Evolutionary conservation across 495 filamentous ascomycete species (phyloP).

Genomic region (Neurospora sp.): DNA sequence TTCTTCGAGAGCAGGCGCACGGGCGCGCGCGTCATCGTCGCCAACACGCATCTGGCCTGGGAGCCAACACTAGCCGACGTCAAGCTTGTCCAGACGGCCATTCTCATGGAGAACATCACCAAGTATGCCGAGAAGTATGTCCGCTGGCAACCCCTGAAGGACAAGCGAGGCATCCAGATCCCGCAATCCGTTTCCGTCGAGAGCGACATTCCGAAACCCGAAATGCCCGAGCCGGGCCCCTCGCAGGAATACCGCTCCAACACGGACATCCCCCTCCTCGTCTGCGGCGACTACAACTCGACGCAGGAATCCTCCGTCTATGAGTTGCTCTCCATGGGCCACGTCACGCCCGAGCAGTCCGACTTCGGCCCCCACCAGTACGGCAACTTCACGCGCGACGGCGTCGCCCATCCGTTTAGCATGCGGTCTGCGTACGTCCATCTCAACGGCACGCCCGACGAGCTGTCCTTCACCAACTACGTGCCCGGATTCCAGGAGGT

Average conservation of each 20-base stretch:
- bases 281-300: slow-evolving; percentile 96
- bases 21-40: slow-evolving; percentile 79
- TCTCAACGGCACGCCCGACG: slow-evolving; percentile 54
- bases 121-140: slow-evolving; percentile 76
- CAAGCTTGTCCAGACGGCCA: slow-evolving; percentile 88
- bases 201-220: slow-evolving; percentile 16
- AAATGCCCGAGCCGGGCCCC: slow-evolving; percentile 38
- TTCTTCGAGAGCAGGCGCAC: slow-evolving; percentile 87
- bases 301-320: slow-evolving; percentile 75
- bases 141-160: slow-evolving; percentile 61
- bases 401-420: slow-evolving; percentile 89
- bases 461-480: slow-evolving; percentile 91
- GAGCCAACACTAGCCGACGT: slow-evolving; percentile 84
- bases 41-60: slow-evolving; percentile 92
- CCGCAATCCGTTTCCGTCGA: slow-evolving; percentile 44
- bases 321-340: slow-evolving; percentile 70
- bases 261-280: slow-evolving; percentile 77
- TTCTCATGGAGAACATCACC: slow-evolving; percentile 81
- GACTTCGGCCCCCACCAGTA: slow-evolving; percentile 67
- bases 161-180: slow-evolving; percentile 66
- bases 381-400: slow-evolving; percentile 82
- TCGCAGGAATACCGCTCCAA: slow-evolving; percentile 68
- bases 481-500: slow-evolving; percentile 82
- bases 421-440: slow-evolving; percentile 77
- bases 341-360: slow-evolving; percentile 57